Evolutionary conservation across 73 alveolate genomes (phyloP).

Genomic region (Paramecium tetraurelia): DNA sequence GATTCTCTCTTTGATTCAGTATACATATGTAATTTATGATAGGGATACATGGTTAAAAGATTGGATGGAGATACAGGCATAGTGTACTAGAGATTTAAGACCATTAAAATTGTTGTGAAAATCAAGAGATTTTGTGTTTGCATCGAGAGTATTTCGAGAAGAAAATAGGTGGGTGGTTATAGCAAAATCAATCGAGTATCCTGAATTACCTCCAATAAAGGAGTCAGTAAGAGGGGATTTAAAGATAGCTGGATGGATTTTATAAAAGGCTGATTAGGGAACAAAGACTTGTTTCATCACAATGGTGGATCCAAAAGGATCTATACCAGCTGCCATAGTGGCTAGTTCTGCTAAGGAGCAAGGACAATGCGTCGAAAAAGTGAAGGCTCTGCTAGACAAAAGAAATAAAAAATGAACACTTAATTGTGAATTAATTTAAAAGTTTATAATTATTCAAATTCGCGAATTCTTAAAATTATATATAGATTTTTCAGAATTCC

Average conservation of each 20-base stretch:
- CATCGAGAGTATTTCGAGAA: background rate
- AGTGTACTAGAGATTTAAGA: conserved; percentile 6
- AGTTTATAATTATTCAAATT: background rate
- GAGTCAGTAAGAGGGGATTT: conserved; percentile 6
- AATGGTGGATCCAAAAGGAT: conserved; percentile 45
- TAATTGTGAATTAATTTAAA: background rate
- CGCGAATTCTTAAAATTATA: background rate
- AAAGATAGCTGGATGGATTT: conserved; percentile 27
- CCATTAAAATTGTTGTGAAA: conserved; percentile 15
- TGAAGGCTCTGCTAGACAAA: background rate
- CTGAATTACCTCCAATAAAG: conserved; percentile 8
- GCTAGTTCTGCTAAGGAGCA: conserved; percentile 27
- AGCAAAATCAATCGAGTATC: conserved; percentile 32
- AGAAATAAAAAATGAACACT: background rate
- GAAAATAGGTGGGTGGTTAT: background rate
- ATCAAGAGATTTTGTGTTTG: conserved; percentile 28
- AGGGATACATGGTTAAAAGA: background rate
- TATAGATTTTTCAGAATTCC: background rate
- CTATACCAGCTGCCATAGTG: conserved; percentile 21
- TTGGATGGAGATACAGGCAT: background rate
- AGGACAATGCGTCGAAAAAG: conserved; percentile 38
- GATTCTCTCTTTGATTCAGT: conserved; percentile 38
- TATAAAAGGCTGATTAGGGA: background rate
- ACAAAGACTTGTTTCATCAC: conserved; percentile 5
- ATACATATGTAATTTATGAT: background rate